Conservation (phyloP, 129 eudicot species). For the Oenanthe sinensis region DNA sequence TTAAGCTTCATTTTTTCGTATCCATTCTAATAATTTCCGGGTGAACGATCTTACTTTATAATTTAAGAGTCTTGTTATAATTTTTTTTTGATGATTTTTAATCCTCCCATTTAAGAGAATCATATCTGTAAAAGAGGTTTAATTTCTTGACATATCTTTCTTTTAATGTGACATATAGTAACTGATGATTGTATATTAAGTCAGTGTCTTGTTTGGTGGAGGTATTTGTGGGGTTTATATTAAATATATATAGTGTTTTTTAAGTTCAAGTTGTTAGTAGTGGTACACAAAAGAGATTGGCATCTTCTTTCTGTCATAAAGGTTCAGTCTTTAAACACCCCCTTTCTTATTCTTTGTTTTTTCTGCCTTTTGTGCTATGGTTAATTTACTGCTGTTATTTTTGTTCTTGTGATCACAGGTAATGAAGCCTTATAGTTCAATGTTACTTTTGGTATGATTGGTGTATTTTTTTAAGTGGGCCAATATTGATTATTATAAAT, state of each 20-base stretch:
- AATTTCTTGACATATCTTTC: background rate
- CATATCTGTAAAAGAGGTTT: background rate
- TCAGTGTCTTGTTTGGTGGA: constrained; percentile 6
- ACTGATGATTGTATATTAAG: background rate
- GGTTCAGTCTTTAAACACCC: constrained; percentile 33
- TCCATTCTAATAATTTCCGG: too few species aligned
- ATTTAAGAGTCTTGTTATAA: too few species aligned
- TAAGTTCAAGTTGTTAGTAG: constrained; percentile 27
- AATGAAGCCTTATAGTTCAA: background rate
- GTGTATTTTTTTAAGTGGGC: constrained; percentile 21
- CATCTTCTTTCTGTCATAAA: constrained; percentile 23
- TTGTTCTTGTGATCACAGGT: background rate
- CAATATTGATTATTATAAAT: background rate
- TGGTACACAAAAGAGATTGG: constrained; percentile 20
- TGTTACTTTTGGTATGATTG: background rate
- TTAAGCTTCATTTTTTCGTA: too few species aligned
- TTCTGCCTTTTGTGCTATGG: background rate
- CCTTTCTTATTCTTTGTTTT: background rate
- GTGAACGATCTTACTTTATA: too few species aligned
- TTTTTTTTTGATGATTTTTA: too few species aligned
- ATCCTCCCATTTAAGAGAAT: background rate
- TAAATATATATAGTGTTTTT: constrained; percentile 1
- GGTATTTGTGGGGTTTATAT: background rate
- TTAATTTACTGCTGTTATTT: constrained; percentile 5
- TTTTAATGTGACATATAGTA: background rate